Evolutionary conservation across 805 yeast genomes (phyloP).

Genomic region (Candida tallmaniae): DNA sequence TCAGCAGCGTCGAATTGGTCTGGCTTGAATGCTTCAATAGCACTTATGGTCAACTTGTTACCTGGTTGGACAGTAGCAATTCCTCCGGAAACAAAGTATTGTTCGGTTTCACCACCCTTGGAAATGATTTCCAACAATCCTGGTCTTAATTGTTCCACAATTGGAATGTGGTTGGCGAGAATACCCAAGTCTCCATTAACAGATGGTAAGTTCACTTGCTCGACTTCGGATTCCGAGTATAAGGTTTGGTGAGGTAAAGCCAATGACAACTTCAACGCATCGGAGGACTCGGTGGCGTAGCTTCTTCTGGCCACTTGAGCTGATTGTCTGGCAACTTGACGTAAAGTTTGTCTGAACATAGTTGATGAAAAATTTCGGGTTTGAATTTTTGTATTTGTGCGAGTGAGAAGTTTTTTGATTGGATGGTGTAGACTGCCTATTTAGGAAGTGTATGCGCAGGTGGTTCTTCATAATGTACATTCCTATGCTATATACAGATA

Average conservation of each 20-base stretch:
- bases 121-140: conserved; percentile 92
- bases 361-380: conserved; percentile 11
- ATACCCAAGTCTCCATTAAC: conserved; percentile 95
- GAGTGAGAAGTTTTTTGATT: conserved; percentile 21
- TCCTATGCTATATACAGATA: too few species aligned
- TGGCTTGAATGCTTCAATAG: conserved; percentile 92
- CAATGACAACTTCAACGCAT: conserved; percentile 78
- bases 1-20: conserved; percentile 79
- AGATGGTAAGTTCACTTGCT: conserved; percentile 92
- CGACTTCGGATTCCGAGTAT: conserved; percentile 51
- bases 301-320: conserved; percentile 64
- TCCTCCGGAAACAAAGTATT: conserved; percentile 93
- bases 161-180: conserved; percentile 95
- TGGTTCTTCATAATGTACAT: background rate
- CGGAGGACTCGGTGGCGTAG: conserved; percentile 81
- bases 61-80: conserved; percentile 95
- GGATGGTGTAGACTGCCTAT: conserved; percentile 28
- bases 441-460: conserved; percentile 15
- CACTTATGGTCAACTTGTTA: conserved; percentile 82
- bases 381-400: conserved; percentile 3
- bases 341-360: conserved; percentile 63
- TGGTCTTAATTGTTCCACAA: conserved; percentile 92
- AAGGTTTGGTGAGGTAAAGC: conserved; percentile 85
- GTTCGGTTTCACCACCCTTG: conserved; percentile 63
- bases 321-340: conserved; percentile 56